A percentile compares a stretch with the other conserved stretches of the same genome.
These are phyloP conservation scores for Ceratocystis eucalypticola DNA, from an alignment of 2,329 filamentous ascomycete genomes.

Conservation along the genomic window DNA sequence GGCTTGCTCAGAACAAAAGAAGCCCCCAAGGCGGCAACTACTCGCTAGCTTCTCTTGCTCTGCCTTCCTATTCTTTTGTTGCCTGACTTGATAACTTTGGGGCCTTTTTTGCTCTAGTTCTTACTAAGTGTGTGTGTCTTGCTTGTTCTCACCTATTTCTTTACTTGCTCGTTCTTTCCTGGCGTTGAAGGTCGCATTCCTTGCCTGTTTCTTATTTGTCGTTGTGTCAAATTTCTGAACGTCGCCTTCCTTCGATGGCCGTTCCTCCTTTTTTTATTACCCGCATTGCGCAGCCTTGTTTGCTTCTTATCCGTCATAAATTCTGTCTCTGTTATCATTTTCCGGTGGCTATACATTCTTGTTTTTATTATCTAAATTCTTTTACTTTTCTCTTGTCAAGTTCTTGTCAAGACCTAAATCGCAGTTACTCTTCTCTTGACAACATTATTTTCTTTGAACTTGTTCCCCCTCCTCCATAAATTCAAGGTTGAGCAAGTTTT, in stretches of 20 bases:
- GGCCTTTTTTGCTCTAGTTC: not conserved
- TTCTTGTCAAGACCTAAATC: no score
- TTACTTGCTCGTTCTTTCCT: not conserved
- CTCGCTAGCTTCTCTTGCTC: not conserved
- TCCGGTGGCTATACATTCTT: not conserved
- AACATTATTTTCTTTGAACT: not conserved
- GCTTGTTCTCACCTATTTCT: not conserved
- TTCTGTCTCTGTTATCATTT: not conserved
- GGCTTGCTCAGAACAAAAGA: not conserved
- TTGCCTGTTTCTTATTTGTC: not conserved
- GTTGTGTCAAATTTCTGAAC: not conserved
- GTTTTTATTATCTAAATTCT: not conserved
- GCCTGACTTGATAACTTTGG: not conserved
- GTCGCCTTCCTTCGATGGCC: not conserved
- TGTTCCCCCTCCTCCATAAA: not conserved
- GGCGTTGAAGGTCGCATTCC: not conserved
- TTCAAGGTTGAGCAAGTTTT: constrained; percentile 33
- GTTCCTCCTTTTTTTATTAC: not conserved
- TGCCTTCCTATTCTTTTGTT: not conserved
- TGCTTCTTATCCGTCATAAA: not conserved
- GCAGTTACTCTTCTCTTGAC: not conserved
- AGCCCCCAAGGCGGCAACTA: not conserved
- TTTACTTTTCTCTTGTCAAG: not conserved
- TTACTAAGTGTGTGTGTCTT: not conserved
- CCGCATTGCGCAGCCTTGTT: not conserved